A percentile compares a stretch with the other conserved stretches of the same genome.
Evolutionary conservation across 768 basidiomycete genomes (phyloP).

Genomic region (Trametes elegans): DNA sequence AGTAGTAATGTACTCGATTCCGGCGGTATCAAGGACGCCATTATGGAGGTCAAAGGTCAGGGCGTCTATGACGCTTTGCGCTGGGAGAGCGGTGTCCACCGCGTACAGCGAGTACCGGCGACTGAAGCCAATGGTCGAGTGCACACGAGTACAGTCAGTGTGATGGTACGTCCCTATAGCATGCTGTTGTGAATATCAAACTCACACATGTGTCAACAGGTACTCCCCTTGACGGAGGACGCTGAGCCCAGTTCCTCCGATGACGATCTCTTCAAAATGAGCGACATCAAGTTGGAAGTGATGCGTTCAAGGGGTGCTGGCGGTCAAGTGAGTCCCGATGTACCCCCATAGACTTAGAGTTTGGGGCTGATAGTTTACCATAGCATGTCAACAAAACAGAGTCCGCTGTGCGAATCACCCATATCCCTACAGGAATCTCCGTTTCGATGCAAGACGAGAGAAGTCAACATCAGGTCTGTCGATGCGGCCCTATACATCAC

Average conservation of each 20-base stretch:
- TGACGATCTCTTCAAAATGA: slow-evolving; percentile 74
- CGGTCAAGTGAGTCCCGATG: slow-evolving; percentile 71
- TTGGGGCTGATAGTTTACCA: too few relatives aligned
- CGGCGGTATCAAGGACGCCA: slow-evolving; percentile 76
- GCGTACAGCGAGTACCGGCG: slow-evolving; percentile 90
- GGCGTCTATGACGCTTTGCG: slow-evolving; percentile 77
- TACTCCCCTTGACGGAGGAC: slow-evolving; percentile 78
- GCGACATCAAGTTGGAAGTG: slow-evolving; percentile 88
- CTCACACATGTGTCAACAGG: slow-evolving; percentile 42
- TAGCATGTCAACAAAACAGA: slow-evolving; percentile 99
- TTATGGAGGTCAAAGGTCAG: slow-evolving; percentile 74
- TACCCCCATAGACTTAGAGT: background rate
- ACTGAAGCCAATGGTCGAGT: slow-evolving; percentile 87
- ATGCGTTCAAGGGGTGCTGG: slow-evolving; percentile 98
- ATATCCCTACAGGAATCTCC: slow-evolving; percentile 87
- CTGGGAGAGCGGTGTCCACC: slow-evolving; percentile 95
- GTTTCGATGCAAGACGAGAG: slow-evolving; percentile 99
- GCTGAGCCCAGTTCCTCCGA: slow-evolving; percentile 39
- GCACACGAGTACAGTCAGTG: slow-evolving; percentile 89
- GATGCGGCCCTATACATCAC: background rate
- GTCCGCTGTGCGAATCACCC: slow-evolving; percentile 92
- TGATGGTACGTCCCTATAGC: slow-evolving; percentile 57
- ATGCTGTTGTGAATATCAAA: too few relatives aligned
- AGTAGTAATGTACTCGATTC: slow-evolving; percentile 54
- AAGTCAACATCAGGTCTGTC: slow-evolving; percentile 84